phyloP scores from a whole-genome alignment of 2,329 filamentous ascomycete genomes.

The Phyllosticta citribraziliensis region DNA sequence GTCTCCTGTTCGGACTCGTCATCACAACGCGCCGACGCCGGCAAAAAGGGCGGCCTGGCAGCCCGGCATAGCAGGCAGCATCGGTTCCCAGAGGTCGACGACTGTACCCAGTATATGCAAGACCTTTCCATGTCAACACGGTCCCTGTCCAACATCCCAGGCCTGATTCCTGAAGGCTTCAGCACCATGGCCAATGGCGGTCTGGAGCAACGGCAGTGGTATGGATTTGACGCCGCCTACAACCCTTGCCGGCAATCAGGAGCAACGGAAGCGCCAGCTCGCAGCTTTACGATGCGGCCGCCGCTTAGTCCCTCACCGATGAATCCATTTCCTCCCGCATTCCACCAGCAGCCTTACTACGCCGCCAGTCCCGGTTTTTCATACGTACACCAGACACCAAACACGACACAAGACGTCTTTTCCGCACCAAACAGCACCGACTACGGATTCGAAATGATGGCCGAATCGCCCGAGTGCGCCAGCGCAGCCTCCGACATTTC shows the following conservation, averaged over 20 bases:
- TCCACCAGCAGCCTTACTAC: background rate
- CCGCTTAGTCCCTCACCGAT: background rate
- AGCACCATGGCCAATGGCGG: background rate
- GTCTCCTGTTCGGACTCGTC: conserved; percentile 10
- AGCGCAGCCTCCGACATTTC: background rate
- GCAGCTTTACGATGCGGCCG: background rate
- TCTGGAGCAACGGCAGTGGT: background rate
- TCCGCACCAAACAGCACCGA: background rate
- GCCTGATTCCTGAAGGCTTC: background rate
- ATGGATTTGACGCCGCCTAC: background rate
- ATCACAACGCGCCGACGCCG: conserved; percentile 25
- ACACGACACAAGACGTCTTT: background rate
- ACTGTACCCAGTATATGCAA: background rate
- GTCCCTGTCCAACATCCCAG: background rate
- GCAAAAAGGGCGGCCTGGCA: conserved; percentile 36
- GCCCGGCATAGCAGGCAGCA: conserved; percentile 16
- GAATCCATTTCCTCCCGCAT: background rate
- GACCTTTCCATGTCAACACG: background rate
- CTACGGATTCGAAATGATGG: background rate
- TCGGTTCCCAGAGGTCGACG: background rate
- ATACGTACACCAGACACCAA: background rate
- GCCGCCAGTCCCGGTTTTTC: background rate
- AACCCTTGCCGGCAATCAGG: background rate
- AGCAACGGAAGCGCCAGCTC: background rate
- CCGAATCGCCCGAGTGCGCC: background rate